Percentiles rank a stretch among this genome's conserved stretches.
Conservation (phyloP, 2,329 filamentous ascomycete species). For the Calonectria naviculata region DNA sequence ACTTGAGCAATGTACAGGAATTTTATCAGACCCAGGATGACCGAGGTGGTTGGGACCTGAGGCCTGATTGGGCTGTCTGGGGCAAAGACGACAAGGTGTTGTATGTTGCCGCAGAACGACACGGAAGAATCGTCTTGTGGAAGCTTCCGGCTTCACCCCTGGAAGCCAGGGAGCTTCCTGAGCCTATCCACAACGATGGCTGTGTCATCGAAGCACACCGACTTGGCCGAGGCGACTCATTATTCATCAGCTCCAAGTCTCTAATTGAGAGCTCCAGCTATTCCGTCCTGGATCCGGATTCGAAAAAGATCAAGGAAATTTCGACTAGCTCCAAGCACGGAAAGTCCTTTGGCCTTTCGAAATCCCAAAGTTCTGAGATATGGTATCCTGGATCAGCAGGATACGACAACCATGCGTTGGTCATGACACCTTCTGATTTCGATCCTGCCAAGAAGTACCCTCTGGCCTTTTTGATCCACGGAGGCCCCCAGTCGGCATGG, state of each 20-base stretch:
- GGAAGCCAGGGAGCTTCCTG: slow-evolving; percentile 60
- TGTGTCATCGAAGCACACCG: slow-evolving; percentile 64
- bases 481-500: slow-evolving; percentile 85
- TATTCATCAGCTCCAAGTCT: slow-evolving; percentile 76
- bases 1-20: slow-evolving; percentile 68
- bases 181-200: slow-evolving; percentile 62
- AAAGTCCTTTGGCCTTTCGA: slow-evolving; percentile 73
- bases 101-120: slow-evolving; percentile 79
- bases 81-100: slow-evolving; percentile 70
- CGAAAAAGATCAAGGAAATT: slow-evolving; percentile 54
- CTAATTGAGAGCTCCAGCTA: slow-evolving; percentile 80
- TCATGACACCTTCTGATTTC: slow-evolving; percentile 74
- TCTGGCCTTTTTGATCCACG: slow-evolving; percentile 83
- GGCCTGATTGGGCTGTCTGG: slow-evolving; percentile 68
- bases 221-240: slow-evolving; percentile 57
- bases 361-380: slow-evolving; percentile 73
- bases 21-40: slow-evolving; percentile 72
- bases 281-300: slow-evolving; percentile 64
- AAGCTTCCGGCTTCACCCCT: slow-evolving; percentile 67
- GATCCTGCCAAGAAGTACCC: slow-evolving; percentile 79
- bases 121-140: slow-evolving; percentile 72
- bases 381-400: slow-evolving; percentile 74
- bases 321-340: slow-evolving; percentile 76
- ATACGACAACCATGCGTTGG: slow-evolving; percentile 77
- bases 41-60: slow-evolving; percentile 71